Conservation (phyloP, 345 rosid genomes). For the Cardiospermum halicacabum region DNA sequence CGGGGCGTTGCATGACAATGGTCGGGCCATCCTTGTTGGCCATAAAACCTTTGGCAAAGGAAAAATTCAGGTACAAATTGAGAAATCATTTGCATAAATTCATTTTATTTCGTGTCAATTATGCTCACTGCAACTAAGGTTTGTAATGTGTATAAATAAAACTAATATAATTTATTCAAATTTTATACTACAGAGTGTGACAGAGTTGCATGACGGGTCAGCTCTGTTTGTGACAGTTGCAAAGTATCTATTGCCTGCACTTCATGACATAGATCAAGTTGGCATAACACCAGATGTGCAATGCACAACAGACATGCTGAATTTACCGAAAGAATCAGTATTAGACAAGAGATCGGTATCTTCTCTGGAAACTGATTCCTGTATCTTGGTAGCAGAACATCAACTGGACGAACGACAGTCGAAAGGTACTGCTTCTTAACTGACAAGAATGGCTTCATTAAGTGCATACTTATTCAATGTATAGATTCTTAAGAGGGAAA, state of each 20-base stretch:
- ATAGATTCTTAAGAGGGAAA: neutral
- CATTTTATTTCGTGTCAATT: neutral
- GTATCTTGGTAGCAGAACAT: constrained; percentile 88
- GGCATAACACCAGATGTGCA: constrained; percentile 84
- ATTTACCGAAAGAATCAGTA: constrained; percentile 41
- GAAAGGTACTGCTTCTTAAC: constrained; percentile 63
- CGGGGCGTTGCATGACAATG: constrained; percentile 83
- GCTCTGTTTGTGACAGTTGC: constrained; percentile 90
- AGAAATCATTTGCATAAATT: no score
- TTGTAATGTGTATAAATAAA: neutral
- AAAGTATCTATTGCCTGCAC: constrained; percentile 84
- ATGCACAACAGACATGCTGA: constrained; percentile 69
- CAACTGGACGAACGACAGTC: constrained; percentile 61
- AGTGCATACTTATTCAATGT: neutral
- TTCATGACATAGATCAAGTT: constrained; percentile 78
- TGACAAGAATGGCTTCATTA: constrained; percentile 1
- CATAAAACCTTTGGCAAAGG: constrained; percentile 86
- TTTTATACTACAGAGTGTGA: constrained; percentile 54
- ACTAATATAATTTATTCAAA: constrained; percentile 8
- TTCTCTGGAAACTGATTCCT: constrained; percentile 81
- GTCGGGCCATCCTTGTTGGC: constrained; percentile 91
- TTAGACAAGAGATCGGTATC: constrained; percentile 36
- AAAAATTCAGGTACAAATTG: constrained; percentile 92
- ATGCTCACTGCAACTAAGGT: neutral
- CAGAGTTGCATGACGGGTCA: constrained; percentile 83